Conservation (phyloP, 2,329 filamentous ascomycete genomes). For the Alternaria brassicicola region DNA sequence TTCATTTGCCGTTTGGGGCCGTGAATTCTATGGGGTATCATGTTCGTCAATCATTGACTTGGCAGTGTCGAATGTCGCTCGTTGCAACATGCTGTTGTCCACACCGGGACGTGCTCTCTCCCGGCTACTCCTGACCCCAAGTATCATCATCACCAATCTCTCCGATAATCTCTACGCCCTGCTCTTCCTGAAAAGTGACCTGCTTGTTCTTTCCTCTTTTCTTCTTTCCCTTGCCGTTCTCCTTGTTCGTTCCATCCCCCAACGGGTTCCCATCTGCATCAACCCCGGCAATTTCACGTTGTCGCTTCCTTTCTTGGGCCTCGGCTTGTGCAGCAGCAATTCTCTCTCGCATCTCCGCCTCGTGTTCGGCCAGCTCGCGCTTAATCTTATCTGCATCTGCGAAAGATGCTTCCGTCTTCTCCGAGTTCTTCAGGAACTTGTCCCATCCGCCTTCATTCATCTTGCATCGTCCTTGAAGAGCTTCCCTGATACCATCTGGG, state of each 20-base stretch:
- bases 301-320: slow-evolving; percentile 46
- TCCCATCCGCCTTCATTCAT: slow-evolving; percentile 46
- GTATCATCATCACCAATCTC: slow-evolving; percentile 36
- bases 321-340: slow-evolving; percentile 47
- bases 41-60: background rate
- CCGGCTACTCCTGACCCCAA: slow-evolving; percentile 27
- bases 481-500: slow-evolving; percentile 67
- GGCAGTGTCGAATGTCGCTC: background rate
- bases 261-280: slow-evolving; percentile 30
- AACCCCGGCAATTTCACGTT: slow-evolving; percentile 34
- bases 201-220: slow-evolving; percentile 41
- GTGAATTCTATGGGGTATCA: slow-evolving; percentile 7
- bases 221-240: slow-evolving; percentile 36
- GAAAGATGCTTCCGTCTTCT: slow-evolving; percentile 47
- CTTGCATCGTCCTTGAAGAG: slow-evolving; percentile 57
- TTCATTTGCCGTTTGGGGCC: background rate
- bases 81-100: background rate
- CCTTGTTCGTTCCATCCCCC: slow-evolving; percentile 25
- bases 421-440: slow-evolving; percentile 43
- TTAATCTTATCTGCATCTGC: slow-evolving; percentile 46
- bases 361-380: slow-evolving; percentile 33
- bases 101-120: background rate
- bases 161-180: slow-evolving; percentile 41
- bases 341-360: slow-evolving; percentile 36
- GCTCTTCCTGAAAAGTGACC: slow-evolving; percentile 35